Percentiles rank a stretch among this genome's conserved stretches.
Conservation (phyloP, 768 basidiomycete species). For the Galerina marginata region DNA sequence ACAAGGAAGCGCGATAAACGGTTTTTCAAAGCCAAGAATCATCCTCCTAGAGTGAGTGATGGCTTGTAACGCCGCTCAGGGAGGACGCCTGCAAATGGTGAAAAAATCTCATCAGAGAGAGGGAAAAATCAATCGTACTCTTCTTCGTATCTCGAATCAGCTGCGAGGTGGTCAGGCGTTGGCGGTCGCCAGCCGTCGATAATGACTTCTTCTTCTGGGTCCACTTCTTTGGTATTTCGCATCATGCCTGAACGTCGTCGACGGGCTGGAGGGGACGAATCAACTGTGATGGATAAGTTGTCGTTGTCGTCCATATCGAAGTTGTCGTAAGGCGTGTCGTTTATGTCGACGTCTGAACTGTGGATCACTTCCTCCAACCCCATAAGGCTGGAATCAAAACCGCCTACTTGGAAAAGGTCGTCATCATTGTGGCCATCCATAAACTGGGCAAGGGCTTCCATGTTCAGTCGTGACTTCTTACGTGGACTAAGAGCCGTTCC, state of each 20-base stretch:
- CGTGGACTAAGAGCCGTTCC: slow-evolving; percentile 14
- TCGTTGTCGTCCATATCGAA: not conserved
- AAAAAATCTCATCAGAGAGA: slow-evolving; percentile 14
- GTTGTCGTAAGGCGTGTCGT: no score
- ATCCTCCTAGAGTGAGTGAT: slow-evolving; percentile 16
- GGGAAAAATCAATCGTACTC: slow-evolving; percentile 40
- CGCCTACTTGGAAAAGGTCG: slow-evolving; percentile 24
- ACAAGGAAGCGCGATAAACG: not conserved
- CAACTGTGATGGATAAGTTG: not conserved
- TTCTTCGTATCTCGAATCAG: slow-evolving; percentile 40
- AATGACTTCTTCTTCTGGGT: slow-evolving; percentile 36
- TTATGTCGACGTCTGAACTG: slow-evolving; percentile 7
- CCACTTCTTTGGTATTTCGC: not conserved
- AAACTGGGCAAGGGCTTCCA: slow-evolving; percentile 60
- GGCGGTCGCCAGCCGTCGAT: slow-evolving; percentile 53
- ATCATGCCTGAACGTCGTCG: not conserved
- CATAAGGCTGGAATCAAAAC: slow-evolving; percentile 19
- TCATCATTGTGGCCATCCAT: slow-evolving; percentile 43
- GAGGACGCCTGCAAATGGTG: slow-evolving; percentile 28
- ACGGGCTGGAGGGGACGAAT: not conserved
- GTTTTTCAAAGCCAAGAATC: not conserved
- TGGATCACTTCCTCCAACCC: slow-evolving; percentile 19
- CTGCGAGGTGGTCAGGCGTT: slow-evolving; percentile 33
- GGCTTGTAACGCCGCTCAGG: slow-evolving; percentile 22
- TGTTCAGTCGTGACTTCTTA: slow-evolving; percentile 51